These are phyloP conservation scores for Azolla pinnata DNA, from an alignment of 75 land plant genomes.

Conservation along the genomic window DNA sequence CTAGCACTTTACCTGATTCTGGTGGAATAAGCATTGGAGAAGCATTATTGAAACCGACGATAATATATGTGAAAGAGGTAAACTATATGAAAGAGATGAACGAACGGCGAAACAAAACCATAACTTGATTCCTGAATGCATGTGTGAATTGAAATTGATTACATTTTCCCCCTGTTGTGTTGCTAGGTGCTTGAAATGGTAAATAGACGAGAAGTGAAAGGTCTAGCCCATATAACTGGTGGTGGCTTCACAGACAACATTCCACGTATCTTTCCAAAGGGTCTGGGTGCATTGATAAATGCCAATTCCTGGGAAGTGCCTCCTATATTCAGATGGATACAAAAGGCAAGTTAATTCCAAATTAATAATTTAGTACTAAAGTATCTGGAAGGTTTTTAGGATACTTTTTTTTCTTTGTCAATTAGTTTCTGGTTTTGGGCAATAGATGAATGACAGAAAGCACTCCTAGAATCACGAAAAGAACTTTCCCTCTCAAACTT, in stretches of 20 bases:
- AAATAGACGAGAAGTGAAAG: conserved; percentile 76
- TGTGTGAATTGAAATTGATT: no score
- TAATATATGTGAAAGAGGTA: conserved; percentile 93
- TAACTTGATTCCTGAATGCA: no score
- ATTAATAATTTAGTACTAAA: no score
- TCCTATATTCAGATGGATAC: conserved; percentile 80
- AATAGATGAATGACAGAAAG: no score
- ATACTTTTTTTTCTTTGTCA: no score
- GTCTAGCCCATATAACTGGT: conserved; percentile 96
- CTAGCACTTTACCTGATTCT: conserved; percentile 46
- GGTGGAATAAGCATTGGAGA: conserved; percentile 40
- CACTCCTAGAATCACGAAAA: no score
- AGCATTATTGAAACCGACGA: conserved; percentile 89
- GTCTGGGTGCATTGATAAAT: conserved; percentile 66
- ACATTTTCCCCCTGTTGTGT: conserved; percentile 7
- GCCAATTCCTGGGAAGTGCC: conserved; percentile 74
- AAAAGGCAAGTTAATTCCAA: conserved; percentile 81
- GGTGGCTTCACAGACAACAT: conserved; percentile 99
- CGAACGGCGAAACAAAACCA: no score
- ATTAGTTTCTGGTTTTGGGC: no score
- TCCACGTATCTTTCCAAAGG: conserved; percentile 84
- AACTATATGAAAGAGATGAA: no score
- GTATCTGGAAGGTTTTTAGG: no score
- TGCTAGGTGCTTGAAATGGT: conserved; percentile 71
- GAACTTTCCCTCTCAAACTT: no score